Evolutionary conservation across 2,329 filamentous ascomycete genomes (phyloP).

Genomic region (Ascochyta pisi): DNA sequence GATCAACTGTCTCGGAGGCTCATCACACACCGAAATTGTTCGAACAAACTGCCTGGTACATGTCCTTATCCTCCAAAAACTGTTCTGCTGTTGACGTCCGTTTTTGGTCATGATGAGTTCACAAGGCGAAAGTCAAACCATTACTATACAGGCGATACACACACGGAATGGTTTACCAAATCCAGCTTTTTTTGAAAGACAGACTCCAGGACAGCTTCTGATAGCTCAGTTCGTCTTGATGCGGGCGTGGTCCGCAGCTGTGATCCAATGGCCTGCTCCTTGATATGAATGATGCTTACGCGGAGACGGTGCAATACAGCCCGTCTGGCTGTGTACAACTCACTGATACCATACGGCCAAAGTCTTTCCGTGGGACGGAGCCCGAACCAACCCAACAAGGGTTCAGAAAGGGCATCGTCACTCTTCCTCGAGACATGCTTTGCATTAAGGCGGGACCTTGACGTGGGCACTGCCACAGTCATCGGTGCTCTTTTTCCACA

Average conservation of each 20-base stretch:
- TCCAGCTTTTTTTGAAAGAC: background rate
- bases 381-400: constrained; percentile 21
- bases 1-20: constrained; percentile 15
- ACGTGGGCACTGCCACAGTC: background rate
- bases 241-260: constrained; percentile 4
- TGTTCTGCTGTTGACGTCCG: background rate
- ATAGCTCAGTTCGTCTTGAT: background rate
- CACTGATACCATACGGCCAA: constrained; percentile 8
- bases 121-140: background rate
- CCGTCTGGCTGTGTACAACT: constrained; percentile 19
- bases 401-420: background rate
- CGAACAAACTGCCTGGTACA: background rate
- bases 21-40: background rate
- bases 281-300: constrained; percentile 32
- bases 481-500: background rate
- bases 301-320: constrained; percentile 24
- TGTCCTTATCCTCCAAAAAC: background rate
- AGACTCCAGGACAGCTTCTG: background rate
- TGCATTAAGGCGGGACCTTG: constrained; percentile 1
- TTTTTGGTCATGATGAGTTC: background rate
- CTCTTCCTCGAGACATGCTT: constrained; percentile 5
- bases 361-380: constrained; percentile 3
- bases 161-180: background rate
- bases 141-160: background rate
- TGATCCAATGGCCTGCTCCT: constrained; percentile 11